Base-by-base conservation (phyloP, 2,329 filamentous ascomycete genomes). In the Aspergillaceae sp. region DNA sequence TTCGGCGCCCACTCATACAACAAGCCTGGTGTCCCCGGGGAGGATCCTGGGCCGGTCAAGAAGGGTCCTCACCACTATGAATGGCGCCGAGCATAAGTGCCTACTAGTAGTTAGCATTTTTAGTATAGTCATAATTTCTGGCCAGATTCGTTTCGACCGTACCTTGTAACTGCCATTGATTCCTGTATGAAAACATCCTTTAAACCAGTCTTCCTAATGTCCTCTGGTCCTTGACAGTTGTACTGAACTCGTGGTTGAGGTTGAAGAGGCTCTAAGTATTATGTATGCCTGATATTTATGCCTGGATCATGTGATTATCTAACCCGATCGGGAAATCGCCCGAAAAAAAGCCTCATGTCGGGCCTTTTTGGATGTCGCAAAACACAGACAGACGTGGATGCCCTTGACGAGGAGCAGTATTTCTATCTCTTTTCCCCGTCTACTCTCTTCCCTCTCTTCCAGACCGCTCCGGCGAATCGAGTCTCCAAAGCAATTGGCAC, bases 1-100 rank as follows among this genome's bases (percentile, higher is more conserved):
- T 87, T 87, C 59, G 83, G 83, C 0, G 73, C 75, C 34, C 82
- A 86, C 61, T 78, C 76, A 67, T 86, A 78, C 58, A 80, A 85
- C 57, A 65, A 64, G 49, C 61, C 64, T 4, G 58, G 62, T 4
- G 69, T 74, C 50, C 75, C 75, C 52, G 72, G 72, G 2, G 76
- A 82, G 51, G 71, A 70, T 42, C 66, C 73, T 2, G 73, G 75
- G 1, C 64, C 71, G 48, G 72, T 78, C 2, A 66, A 65, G 50
- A 80, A 76, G 51, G 80, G 80, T 2, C 73, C 75, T 53, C 73
- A 81, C 61, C 80, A 83, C 56, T 83, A 77, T 56, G 80, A 84
- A 61, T 84, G 81, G 80, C 67, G 68, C 47, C 66, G 67, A 4
- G 73, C 72, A 8, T 64, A 49, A 28, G 41, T 42, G 19, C 7